Conservation (phyloP, 768 basidiomycete genomes). For the Mycena belliarum region DNA sequence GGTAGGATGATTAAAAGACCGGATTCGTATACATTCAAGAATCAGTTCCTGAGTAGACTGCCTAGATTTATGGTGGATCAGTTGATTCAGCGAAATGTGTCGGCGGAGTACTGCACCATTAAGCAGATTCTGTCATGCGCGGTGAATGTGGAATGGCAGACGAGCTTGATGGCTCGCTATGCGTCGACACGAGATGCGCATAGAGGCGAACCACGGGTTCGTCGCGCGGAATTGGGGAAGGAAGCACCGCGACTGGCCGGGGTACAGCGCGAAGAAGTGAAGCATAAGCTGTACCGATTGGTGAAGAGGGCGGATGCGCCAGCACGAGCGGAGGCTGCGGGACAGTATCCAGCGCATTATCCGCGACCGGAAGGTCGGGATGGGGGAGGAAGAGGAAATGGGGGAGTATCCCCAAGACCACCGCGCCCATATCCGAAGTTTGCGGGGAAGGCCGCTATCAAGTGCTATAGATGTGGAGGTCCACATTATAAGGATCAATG, state of each 20-base stretch:
- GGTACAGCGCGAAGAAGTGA: too few relatives aligned
- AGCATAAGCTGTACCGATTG: too few relatives aligned
- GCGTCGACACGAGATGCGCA: background rate
- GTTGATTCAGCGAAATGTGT: background rate
- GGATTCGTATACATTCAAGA: background rate
- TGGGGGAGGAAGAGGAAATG: background rate
- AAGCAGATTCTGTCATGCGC: background rate
- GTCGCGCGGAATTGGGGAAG: too few relatives aligned
- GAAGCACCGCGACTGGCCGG: too few relatives aligned
- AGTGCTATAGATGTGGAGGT: background rate
- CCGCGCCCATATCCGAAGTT: background rate
- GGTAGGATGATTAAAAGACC: background rate
- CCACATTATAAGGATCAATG: background rate
- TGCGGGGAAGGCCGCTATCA: background rate
- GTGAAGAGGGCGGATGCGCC: too few relatives aligned
- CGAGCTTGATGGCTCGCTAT: background rate
- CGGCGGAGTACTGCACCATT: background rate
- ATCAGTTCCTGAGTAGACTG: background rate
- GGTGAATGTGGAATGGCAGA: background rate
- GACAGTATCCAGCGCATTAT: too few relatives aligned
- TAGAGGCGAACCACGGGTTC: background rate
- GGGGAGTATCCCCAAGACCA: too few relatives aligned
- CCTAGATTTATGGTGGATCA: background rate
- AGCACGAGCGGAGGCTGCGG: too few relatives aligned
- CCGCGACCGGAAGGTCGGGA: background rate